These are phyloP conservation scores for Saxispiralis lemnorum DNA, from an alignment of 495 filamentous ascomycete genomes.

Conservation along the genomic window DNA sequence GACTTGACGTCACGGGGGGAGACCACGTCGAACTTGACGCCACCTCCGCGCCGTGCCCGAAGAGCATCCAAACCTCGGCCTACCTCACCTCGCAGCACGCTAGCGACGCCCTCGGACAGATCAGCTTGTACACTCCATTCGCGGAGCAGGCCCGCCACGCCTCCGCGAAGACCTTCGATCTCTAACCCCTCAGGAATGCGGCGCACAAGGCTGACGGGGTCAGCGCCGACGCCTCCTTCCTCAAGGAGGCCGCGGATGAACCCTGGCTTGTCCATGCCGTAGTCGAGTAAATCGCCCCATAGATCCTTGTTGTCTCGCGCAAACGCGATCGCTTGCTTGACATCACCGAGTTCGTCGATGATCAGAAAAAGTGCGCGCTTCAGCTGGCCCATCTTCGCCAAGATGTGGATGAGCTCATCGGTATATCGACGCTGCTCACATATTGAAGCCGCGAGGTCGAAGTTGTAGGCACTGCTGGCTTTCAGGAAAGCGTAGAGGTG, in stretches of 20 bases:
- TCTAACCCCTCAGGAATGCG: conserved; percentile 82
- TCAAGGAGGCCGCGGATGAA: conserved; percentile 88
- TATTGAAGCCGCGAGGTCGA: conserved; percentile 60
- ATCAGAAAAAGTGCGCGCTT: conserved; percentile 81
- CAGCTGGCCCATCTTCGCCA: conserved; percentile 84
- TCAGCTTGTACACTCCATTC: conserved; percentile 86
- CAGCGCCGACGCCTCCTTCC: conserved; percentile 80
- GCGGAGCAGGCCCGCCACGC: conserved; percentile 66
- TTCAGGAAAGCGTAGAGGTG: conserved; percentile 78
- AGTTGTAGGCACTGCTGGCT: conserved; percentile 57
- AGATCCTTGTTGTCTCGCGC: conserved; percentile 82
- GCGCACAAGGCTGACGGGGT: conserved; percentile 74
- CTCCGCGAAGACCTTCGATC: conserved; percentile 74
- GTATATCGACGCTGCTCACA: conserved; percentile 67
- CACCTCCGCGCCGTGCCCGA: conserved; percentile 56
- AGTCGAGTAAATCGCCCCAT: conserved; percentile 87
- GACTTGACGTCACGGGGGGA: too few species aligned
- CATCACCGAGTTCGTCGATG: conserved; percentile 70
- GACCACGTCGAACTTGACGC: conserved; percentile 71
- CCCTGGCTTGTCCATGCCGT: conserved; percentile 86
- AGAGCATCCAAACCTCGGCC: conserved; percentile 61
- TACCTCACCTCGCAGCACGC: conserved; percentile 74
- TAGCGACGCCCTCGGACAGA: conserved; percentile 77
- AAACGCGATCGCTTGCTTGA: conserved; percentile 80
- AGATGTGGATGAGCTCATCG: conserved; percentile 78